Conservation (phyloP, 768 basidiomycete species). For the Leccinellum albellum region DNA sequence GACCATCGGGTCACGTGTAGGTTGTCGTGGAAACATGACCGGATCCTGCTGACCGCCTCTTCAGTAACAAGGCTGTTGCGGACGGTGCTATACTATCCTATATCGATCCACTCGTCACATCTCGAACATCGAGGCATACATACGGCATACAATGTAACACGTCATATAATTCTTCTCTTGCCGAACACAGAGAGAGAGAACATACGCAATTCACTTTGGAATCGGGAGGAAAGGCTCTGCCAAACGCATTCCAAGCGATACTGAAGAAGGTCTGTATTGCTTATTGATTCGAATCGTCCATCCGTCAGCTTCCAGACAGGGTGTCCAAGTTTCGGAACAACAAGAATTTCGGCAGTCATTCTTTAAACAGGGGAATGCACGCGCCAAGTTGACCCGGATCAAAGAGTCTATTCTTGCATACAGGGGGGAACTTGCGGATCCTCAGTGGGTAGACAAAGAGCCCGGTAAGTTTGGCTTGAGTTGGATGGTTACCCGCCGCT, state of each 20-base stretch:
- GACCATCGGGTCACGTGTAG: conserved; percentile 49
- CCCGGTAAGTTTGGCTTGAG: not conserved
- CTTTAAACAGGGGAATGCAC: not conserved
- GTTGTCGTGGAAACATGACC: not conserved
- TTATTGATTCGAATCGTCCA: too few species aligned
- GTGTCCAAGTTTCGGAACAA: conserved; percentile 16
- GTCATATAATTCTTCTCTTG: conserved; percentile 23
- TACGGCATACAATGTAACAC: conserved; percentile 33
- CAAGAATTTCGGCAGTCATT: conserved; percentile 19
- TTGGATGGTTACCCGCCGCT: not conserved
- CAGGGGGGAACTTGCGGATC: conserved; percentile 7
- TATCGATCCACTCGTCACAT: conserved; percentile 44
- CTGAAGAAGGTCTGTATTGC: conserved; percentile 26
- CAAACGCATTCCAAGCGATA: conserved; percentile 36
- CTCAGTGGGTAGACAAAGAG: conserved; percentile 13
- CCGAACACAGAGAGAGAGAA: conserved; percentile 37
- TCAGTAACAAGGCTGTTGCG: conserved; percentile 46
- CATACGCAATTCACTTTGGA: conserved; percentile 14
- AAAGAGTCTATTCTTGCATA: conserved; percentile 12
- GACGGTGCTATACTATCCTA: conserved; percentile 42
- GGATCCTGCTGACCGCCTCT: not conserved
- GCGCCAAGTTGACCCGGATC: not conserved
- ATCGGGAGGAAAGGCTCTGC: conserved; percentile 30
- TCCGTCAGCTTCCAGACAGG: not conserved
- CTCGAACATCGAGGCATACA: conserved; percentile 40